Base-by-base conservation (phyloP, 371 early-diverging fungal genomes). In the Sporodiniella umbellata region DNA sequence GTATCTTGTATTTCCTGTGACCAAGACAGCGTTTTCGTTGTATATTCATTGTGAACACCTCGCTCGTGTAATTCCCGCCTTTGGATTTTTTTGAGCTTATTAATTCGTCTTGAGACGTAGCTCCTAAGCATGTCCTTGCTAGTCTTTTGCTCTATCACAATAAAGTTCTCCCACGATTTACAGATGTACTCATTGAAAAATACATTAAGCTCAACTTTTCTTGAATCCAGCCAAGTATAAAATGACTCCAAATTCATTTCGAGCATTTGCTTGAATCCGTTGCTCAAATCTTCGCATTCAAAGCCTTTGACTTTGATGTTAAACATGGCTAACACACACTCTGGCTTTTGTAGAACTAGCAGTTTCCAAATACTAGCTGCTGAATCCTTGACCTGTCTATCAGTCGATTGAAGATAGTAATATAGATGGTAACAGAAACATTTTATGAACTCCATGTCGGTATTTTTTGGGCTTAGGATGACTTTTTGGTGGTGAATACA, bases 401-500 rank as follows among this genome's bases (percentile, higher is more conserved):
- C 70, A 11, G 70, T 70, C 15, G 59, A 51, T 3, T 72, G 53
- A 24, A 87, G 54, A 46, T 73, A 81, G 10, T 69, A 58, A 48
- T 83, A 87, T 25, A 90, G 50, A 61, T 88, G 83, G 53, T 85
- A 76, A 28, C 83, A 76, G 37, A 88, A 62, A 50, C 80, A 76
- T 51, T 72, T 75, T 60, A 85, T 70, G 53, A 85, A 88, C 25
- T 86, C 84, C 4, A 69, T 54, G 53, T 90, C 89, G 0, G 60
- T 77, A 19, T 86, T 86, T 19, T 66, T 64, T 6, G 59, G 12
- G 50, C 76, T 79, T 5, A 88, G 54, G 4, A 87, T 75, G 38
- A 86, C 70, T 55, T 83, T 83, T 61, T 89, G 87, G 59, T 86
- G 75, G 45, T 83, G 80, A 17, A 88, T 76, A 37, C 83, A 78